Base-by-base conservation (phyloP, 345 rosid species). In the Mangifera indica region DNA sequence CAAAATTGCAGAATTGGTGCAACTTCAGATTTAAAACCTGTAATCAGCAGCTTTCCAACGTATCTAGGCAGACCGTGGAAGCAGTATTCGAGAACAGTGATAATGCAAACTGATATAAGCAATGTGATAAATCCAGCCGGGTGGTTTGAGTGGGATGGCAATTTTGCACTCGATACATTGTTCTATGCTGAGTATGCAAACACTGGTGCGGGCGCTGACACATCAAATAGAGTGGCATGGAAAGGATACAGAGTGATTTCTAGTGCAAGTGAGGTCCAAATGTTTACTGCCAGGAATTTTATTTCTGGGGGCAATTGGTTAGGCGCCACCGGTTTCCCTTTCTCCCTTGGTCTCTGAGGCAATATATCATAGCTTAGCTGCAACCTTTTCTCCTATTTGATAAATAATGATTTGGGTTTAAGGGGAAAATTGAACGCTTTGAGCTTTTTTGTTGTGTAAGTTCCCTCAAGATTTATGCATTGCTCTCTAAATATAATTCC, bases 1-100 rank as follows among this genome's bases (percentile, higher is more conserved):
- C 97, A 89, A 26, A 85, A 85, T 10, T 84, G 95, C 77, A 77
- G 86, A 44, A 89, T 88, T 8, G 92, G 90, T 3, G 95, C 84
- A n/a, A 87, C 89, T 6, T 40, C 80, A 4, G 95, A 88, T 72
- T 80, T 91, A 40, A 29, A 51, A 7, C 66, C 87, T 0, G 89
- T 46, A 10, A 74, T 64, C 44, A 63, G 65, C 53, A 81, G 77
- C 34, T 76, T 85, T 34, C 61, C 60, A 22, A 75, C 89, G 6
- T 92, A 83, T 62, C 70, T 92, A 24, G 97, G 97, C 13, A 78
- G 97, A 71, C 97, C 97, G 1, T 92, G 93, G 97, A 88, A 81
- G 73, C 14, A 0, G 53, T 81, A 87, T 45, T 92, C 97, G 5
- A 79, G 90, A 63, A 89, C 97, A 0, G 78, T 92, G 22, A 54